A percentile compares a stretch with the other conserved stretches of the same genome.
Conservation (phyloP, 2,329 filamentous ascomycete genomes). For the Fusarium nelsonii region DNA sequence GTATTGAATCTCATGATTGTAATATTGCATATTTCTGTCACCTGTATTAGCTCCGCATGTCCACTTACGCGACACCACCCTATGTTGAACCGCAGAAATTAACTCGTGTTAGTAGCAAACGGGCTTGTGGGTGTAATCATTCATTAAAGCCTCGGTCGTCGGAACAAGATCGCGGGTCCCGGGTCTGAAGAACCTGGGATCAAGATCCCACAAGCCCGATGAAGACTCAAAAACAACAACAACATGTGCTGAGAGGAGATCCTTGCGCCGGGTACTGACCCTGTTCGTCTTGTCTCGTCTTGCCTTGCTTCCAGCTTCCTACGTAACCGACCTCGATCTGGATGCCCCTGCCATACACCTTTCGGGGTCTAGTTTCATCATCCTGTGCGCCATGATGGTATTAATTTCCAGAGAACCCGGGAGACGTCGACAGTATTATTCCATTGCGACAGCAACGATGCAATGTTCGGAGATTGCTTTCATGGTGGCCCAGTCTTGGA, state of each 20-base stretch:
- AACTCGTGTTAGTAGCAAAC: conserved; percentile 22
- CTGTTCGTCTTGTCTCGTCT: conserved; percentile 12
- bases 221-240: conserved; percentile 6
- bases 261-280: background rate
- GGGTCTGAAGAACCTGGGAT: conserved; percentile 4
- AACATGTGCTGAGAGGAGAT: background rate
- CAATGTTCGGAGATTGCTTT: conserved; percentile 45
- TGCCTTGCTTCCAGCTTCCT: conserved; percentile 28
- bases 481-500: conserved; percentile 30
- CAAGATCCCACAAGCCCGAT: conserved; percentile 1
- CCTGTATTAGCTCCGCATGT: conserved; percentile 40
- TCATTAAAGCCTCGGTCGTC: conserved; percentile 27
- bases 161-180: conserved; percentile 27
- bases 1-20: conserved; percentile 9
- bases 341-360: conserved; percentile 31
- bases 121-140: conserved; percentile 19
- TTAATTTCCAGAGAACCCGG: conserved; percentile 45
- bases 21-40: conserved; percentile 34
- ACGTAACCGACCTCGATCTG: conserved; percentile 34
- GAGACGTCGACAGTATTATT: conserved; percentile 32
- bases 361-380: conserved; percentile 42
- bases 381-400: conserved; percentile 40
- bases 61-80: conserved; percentile 42
- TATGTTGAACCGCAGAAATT: conserved; percentile 39
- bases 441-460: conserved; percentile 43